Conservation (phyloP, 306 rosid species). For the Vicia faba region DNA sequence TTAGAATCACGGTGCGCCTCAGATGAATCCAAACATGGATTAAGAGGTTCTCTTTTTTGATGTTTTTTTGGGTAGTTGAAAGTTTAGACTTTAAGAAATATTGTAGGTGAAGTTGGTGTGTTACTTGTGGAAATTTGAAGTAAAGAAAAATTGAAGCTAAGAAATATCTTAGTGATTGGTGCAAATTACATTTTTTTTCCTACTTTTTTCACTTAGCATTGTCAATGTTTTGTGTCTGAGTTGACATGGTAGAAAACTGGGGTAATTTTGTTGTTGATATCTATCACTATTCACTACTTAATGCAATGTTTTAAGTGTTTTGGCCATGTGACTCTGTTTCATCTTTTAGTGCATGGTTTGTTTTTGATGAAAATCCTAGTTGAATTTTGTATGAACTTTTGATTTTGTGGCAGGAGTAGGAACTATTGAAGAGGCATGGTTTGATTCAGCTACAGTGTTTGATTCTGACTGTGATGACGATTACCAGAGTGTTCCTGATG, state of each 20-base stretch:
- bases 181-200: neutral
- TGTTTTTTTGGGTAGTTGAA: slow-evolving; percentile 37
- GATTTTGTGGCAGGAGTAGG: slow-evolving; percentile 48
- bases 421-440: slow-evolving; percentile 76
- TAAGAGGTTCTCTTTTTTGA: slow-evolving; percentile 17
- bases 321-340: slow-evolving; percentile 22
- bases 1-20: neutral
- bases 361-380: slow-evolving; percentile 10
- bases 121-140: slow-evolving; percentile 27
- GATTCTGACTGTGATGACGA: slow-evolving; percentile 97
- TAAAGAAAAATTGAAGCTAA: neutral
- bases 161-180: slow-evolving; percentile 29
- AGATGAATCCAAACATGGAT: neutral
- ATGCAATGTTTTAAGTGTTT: neutral
- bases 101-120: slow-evolving; percentile 22
- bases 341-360: neutral
- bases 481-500: slow-evolving; percentile 81
- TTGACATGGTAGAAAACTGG: neutral
- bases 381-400: slow-evolving; percentile 30
- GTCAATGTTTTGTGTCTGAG: slow-evolving; percentile 23
- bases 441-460: slow-evolving; percentile 65
- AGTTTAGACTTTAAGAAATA: slow-evolving; percentile 26
- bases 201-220: slow-evolving; percentile 11
- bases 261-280: neutral
- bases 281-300: neutral